Base-by-base conservation (phyloP, 2,329 filamentous ascomycete genomes). In the Plectosphaerella plurivora region DNA sequence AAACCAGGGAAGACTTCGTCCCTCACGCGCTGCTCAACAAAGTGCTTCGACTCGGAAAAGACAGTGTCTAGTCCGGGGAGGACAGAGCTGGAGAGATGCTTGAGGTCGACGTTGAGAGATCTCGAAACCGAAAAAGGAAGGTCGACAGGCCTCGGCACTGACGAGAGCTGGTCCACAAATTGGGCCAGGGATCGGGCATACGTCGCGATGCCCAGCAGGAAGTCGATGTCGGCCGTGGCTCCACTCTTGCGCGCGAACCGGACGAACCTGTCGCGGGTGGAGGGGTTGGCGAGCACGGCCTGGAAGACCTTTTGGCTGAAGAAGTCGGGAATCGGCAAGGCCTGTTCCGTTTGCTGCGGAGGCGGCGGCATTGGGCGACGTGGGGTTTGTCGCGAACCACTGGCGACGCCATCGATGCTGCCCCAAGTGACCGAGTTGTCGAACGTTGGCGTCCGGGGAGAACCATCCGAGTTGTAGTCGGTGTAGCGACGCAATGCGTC, bases 1-100 rank as follows among this genome's bases (percentile, higher is more conserved):
- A 82, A 82, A 18, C 72, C 68, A 2, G 77, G 77, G 51, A 79
- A 82, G 16, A 79, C 66, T 36, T 78, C 73, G 3, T 62, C 64
- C 1, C 70, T 62, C 3, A 80, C 63, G 2, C 76, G 60, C 36
- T 67, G 68, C 57, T 79, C 74, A 9, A 80, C 66, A 25, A 72
- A 69, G 3, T 65, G 65, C 53, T 71, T 68, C 5, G 75, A 69
- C 37, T 75, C 69, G 37, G 65, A 55, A 53, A 77, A 77, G 41
- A 76, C 62, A 22, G 65, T 63, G 55, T 77, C 70, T 61, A 81
- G 63, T 4, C 68, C 70, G 0, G 77, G 78, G 11, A 81, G 62
- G 0, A 73, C 69, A 6, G 70, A 64, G 20, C 65, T 67, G 3
- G 73, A 72, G 45, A 74, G 67, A 35, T 74, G 68, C 58, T 74